A percentile compares a stretch with the other conserved stretches of the same genome.
Evolutionary conservation across 2,329 filamentous ascomycete genomes (phyloP).

Genomic region (Paraphoma sp.): DNA sequence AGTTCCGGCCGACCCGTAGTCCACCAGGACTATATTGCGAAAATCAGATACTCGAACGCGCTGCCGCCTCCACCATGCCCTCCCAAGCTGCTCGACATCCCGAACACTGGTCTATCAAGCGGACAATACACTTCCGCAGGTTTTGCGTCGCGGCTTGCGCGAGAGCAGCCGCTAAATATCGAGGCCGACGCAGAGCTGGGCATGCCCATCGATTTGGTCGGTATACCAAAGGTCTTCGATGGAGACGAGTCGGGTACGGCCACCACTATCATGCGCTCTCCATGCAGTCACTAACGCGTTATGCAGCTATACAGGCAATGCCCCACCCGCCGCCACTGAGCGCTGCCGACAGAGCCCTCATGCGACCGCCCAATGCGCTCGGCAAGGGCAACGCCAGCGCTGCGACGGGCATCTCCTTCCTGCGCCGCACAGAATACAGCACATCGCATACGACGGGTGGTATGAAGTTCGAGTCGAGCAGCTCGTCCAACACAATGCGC

Average conservation of each 20-base stretch:
- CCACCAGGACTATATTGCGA: conserved; percentile 97
- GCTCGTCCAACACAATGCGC: conserved; percentile 54
- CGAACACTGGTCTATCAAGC: conserved; percentile 85
- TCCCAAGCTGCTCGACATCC: conserved; percentile 95
- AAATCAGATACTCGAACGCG: conserved; percentile 93
- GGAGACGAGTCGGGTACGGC: conserved; percentile 87
- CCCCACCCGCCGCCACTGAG: conserved; percentile 75
- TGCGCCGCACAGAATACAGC: conserved; percentile 96
- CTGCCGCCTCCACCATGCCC: conserved; percentile 92
- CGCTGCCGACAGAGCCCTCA: conserved; percentile 81
- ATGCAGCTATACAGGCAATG: conserved; percentile 79
- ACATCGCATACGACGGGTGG: conserved; percentile 58
- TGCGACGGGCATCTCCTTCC: conserved; percentile 85
- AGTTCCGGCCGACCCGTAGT: conserved; percentile 49
- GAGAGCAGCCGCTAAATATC: conserved; percentile 93
- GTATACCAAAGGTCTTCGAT: conserved; percentile 92
- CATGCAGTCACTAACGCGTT: conserved; percentile 27
- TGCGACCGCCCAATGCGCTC: conserved; percentile 82
- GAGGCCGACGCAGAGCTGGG: conserved; percentile 97
- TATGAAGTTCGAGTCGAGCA: conserved; percentile 59
- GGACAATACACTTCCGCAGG: conserved; percentile 89
- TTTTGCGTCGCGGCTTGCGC: conserved; percentile 86
- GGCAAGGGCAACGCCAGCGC: conserved; percentile 77
- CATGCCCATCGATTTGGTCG: conserved; percentile 95
- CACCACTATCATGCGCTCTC: conserved; percentile 4